Evolutionary conservation across 2,329 filamentous ascomycete genomes (phyloP).

Genomic region (Emydomyces testavorans): DNA sequence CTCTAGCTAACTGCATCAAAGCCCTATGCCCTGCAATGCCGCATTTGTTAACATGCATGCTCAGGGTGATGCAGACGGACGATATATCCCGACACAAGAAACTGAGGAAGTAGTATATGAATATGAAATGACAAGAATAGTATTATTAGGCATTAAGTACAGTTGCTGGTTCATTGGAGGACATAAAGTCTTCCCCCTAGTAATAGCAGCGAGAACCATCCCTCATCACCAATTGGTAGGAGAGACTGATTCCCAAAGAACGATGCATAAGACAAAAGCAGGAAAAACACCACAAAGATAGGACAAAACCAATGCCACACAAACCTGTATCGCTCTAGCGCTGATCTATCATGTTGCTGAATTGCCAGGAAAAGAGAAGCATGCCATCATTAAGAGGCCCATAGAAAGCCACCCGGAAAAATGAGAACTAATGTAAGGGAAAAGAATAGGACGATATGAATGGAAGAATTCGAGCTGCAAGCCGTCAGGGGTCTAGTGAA

Average conservation of each 20-base stretch:
- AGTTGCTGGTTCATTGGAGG: conserved; percentile 7
- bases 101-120: not conserved
- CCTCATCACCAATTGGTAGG: not conserved
- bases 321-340: conserved; percentile 14
- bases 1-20: not conserved
- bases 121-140: not conserved
- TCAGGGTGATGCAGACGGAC: not conserved
- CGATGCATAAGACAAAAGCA: not conserved
- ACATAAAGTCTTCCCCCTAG: conserved; percentile 6
- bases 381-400: conserved; percentile 4
- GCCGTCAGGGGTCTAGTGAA: not conserved
- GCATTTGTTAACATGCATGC: not conserved
- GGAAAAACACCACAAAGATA: not conserved
- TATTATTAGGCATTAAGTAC: conserved; percentile 8
- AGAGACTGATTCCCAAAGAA: not conserved
- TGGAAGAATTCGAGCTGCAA: conserved; percentile 1
- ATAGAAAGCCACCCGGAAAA: conserved; percentile 9
- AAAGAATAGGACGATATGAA: conserved; percentile 4
- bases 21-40: not conserved
- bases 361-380: conserved; percentile 10
- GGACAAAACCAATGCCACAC: conserved; percentile 9
- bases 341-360: conserved; percentile 15
- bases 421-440: conserved; percentile 7
- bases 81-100: not conserved
- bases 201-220: not conserved